These are phyloP conservation scores for Paraconiothyrium brasiliense DNA, from an alignment of 2,329 filamentous ascomycete genomes.

Conservation along the genomic window DNA sequence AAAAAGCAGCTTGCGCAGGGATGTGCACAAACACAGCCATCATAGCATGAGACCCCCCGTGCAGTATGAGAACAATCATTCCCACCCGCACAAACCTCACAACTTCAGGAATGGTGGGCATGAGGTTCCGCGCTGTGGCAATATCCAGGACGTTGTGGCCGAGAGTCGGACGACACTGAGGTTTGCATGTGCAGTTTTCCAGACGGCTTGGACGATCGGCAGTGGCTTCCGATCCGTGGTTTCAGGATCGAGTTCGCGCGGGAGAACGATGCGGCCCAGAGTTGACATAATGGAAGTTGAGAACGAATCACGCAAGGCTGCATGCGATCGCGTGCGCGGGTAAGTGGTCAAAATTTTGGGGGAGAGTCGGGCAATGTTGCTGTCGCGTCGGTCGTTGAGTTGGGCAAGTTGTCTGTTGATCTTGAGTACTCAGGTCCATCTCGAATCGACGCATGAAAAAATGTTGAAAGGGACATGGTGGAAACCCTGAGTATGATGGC, in stretches of 20 bases:
- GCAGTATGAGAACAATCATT: too few relatives aligned
- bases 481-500: slow-evolving; percentile 5
- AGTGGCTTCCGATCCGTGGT: neutral
- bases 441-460: neutral
- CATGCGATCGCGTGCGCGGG: slow-evolving; percentile 7
- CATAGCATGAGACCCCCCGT: too few relatives aligned
- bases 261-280: neutral
- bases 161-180: neutral
- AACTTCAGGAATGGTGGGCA: too few relatives aligned
- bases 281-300: neutral
- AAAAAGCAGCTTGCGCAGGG: too few relatives aligned
- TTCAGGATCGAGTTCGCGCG: neutral
- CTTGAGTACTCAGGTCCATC: neutral
- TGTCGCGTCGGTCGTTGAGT: neutral
- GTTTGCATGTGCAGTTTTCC: neutral
- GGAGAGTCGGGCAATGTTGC: neutral
- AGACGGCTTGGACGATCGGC: neutral
- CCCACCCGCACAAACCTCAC: too few relatives aligned
- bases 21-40: too few relatives aligned
- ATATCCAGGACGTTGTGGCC: neutral
- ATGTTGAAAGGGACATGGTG: neutral
- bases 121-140: too few relatives aligned
- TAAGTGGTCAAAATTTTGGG: neutral
- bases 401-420: neutral
- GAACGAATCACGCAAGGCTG: slow-evolving; percentile 1